Base-by-base conservation (phyloP, 768 basidiomycete genomes). In the Cystobasidium ongulense region DNA sequence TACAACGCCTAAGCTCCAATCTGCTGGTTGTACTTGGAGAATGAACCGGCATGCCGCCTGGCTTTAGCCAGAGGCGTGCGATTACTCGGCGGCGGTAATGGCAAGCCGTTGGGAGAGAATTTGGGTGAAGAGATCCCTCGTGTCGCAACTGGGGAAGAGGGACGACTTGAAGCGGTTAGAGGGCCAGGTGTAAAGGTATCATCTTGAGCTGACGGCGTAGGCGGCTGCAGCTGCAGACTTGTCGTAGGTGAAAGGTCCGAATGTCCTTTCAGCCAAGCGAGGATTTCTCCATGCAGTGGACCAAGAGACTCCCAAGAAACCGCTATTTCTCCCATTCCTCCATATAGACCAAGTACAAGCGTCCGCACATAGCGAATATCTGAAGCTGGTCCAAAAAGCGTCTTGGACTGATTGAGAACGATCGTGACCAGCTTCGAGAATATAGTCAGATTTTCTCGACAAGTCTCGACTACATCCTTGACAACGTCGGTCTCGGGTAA, bases 361-460 rank as follows among this genome's bases (percentile, higher is more conserved):
- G 90, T 90, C 38, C 94, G 84, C 63, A 91, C 87, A 81, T 90
- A 94, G 21, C 94, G 87, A n/a, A 88, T 85, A 81, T 96, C 92
- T 73, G 91, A 90, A 43, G 85, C 84, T 0, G 68, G 21, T 25
- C 85, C 84, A 18, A 87, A 86, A 2, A 90, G 82, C n/a, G 88
- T 86, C 80, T 88, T 88, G 64, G 95, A 84, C 81, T 96, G 93
- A 27, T 91, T 82, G 41, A 86, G 82, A 46, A 98, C 83, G 59
- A 94, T 90, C 1, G 87, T 86, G 33, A 95, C 86, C n/a, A 91
- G 91, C 81, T 92, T 94, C 36, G 88, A 86, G 77, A 95, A 95
- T 21, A 89, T 87, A 13, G 86, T 85, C 18, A 95, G 87, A 54
- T 87, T 90, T 79, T 95, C 90, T 75, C 88, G 86, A 78, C 93